A percentile compares a stretch with the other conserved stretches of the same genome.
Conservation (phyloP, 2,329 filamentous ascomycete species). For the Diaporthe destruens region DNA sequence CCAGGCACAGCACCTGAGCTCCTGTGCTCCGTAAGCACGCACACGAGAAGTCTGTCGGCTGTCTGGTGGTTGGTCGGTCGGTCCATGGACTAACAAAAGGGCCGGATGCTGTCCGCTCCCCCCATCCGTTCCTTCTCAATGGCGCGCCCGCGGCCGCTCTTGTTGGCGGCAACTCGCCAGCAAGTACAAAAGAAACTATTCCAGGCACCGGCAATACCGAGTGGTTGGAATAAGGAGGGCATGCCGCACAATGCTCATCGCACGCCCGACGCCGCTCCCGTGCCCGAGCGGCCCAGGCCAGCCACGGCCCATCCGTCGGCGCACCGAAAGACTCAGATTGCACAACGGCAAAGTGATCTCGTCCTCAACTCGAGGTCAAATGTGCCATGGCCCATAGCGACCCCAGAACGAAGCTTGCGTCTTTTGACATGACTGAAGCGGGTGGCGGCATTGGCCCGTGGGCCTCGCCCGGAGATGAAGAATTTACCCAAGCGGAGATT, state of each 20-base stretch:
- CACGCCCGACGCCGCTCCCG: slow-evolving; percentile 32
- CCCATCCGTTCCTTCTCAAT: not conserved
- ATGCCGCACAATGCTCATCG: slow-evolving; percentile 21
- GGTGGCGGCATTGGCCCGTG: slow-evolving; percentile 34
- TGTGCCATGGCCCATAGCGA: slow-evolving; percentile 14
- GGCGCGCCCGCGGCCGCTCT: not conserved
- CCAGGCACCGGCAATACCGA: slow-evolving; percentile 25
- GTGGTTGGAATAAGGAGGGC: slow-evolving; percentile 11
- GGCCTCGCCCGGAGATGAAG: slow-evolving; percentile 40
- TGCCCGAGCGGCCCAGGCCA: slow-evolving; percentile 19
- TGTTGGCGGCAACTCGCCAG: not conserved
- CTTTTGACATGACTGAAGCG: slow-evolving; percentile 27
- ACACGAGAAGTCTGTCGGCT: not conserved
- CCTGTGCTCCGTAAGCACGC: not conserved
- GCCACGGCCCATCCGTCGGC: slow-evolving; percentile 17
- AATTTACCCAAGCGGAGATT: slow-evolving; percentile 39
- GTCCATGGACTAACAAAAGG: not conserved
- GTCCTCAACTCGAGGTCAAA: slow-evolving; percentile 21
- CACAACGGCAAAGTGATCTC: slow-evolving; percentile 4
- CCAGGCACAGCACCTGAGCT: not conserved
- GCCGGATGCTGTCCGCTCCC: not conserved
- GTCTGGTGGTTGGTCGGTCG: slow-evolving; percentile 7
- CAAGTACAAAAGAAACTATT: not conserved
- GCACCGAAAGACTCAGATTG: slow-evolving; percentile 11
- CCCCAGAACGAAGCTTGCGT: slow-evolving; percentile 19